Base-by-base conservation (phyloP, 352 stramenopile species). In the Phytophthora ohioensis region DNA sequence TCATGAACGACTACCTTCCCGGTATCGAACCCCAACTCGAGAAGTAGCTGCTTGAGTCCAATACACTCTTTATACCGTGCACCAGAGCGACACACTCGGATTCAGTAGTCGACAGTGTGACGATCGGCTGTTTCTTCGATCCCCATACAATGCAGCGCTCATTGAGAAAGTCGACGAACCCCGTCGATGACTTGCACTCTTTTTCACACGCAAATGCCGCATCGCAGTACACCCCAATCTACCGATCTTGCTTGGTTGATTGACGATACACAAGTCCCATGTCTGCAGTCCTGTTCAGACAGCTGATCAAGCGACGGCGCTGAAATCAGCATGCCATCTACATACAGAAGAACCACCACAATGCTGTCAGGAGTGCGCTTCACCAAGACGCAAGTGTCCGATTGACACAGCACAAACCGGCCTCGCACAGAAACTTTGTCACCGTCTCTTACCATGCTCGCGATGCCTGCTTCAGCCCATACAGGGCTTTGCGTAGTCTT, bases 281-380 rank as follows among this genome's bases (percentile, higher is more conserved):
- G 30, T 73, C 41, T 5, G 2, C 39, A 1, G 57, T 64, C 0
- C 42, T 12, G 3, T 6, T 43, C 2, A 72, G 43, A 21, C 63
- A 72, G 3, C 64, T 12, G 11, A 63, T 1, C 5, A 72, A 10
- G 15, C 41, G 34, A 46, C 5, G 11, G 58, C 34, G 10, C 51
- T 58, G 27, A 69, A 64, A 78, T 39, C 7, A 73, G 27, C 3
- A 81, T 49, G n/a, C 76, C 69, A 35, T 76, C 69, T 13, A 78
- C 70, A 31, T 75, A 73, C 2, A 74, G 47, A 4, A 67, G 60
- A 15, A 71, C 38, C 3, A 82, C 11, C 1, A 82, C 36, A 3
- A 72, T 42, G 3, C 6, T 51, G 11, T 48, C 39, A 43, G 21
- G 48, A 21, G 30, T 39, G 9, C 21, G 15, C 42, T 45, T 59